Base-by-base conservation (phyloP, 176 grass and related monocot species). In the Hordeum marinum region DNA sequence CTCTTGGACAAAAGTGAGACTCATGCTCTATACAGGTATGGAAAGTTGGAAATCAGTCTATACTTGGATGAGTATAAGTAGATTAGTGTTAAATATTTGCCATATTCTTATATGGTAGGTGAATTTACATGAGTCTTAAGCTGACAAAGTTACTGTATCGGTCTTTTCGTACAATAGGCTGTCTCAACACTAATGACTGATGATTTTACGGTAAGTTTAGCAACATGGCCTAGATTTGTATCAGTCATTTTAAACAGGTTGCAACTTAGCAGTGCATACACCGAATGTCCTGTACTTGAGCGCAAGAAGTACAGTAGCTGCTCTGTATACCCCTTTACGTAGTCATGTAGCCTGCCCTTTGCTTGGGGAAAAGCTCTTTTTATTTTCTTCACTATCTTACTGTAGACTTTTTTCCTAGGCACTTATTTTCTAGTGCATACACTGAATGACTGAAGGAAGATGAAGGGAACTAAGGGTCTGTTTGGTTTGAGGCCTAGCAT, bases 1-100 rank as follows among this genome's bases (percentile, higher is more conserved):
- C 93, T 98, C 58, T 80, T 98, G 83, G 96, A 95, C 85, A 93
- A 94, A 87, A 90, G 88, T 87, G 93, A 98, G 80, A 93, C 83
- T 84, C 89, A 91, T 92, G 93, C 89, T 83, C 84, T 98, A 25
- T 98, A 93, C 87, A 95, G 93, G 96, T 98, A 95, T 8, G 63
- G 76, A 2, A 52, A 52, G 48, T 52, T 7, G 48, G 48, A 4
- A 63, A 58, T 24, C 14, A 54, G 9, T 62, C 20, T 23, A 8
- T 78, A 8, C 18, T 76, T 80, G 76, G 71, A 57, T 31, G 43
- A 70, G 8, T 50, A 54, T 12, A 57, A 43, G 63, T 43, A 69
- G 72, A 79, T 50, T 65, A 61, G 41, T 80, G 75, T 24, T 65
- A 39, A 68, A 48, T 14, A 8, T 41, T 79, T 48, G 32, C n/a